A percentile compares a stretch with the other conserved stretches of the same genome.
phyloP scores from a whole-genome alignment of 2,329 filamentous ascomycete species.

The Cladosporium cucumerinum region DNA sequence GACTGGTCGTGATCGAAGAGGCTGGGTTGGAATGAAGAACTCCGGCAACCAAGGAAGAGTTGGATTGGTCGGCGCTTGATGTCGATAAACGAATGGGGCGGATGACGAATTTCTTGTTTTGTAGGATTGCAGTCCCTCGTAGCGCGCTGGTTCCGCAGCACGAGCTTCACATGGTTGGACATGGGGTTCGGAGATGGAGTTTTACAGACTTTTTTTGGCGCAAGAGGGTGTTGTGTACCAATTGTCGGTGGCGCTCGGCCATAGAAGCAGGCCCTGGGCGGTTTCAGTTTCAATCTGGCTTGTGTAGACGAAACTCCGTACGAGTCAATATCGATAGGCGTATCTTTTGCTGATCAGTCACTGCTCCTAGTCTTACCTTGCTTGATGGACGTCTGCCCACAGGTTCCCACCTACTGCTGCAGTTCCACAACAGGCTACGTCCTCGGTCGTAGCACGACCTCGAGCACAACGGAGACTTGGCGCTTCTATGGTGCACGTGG shows the following conservation, averaged over 20 bases:
- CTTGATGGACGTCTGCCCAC: too few relatives aligned
- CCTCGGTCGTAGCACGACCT: too few relatives aligned
- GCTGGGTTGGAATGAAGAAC: conserved; percentile 72
- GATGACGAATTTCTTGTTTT: neutral
- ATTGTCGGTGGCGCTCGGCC: neutral
- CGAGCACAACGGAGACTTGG: too few relatives aligned
- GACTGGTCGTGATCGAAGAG: conserved; percentile 82
- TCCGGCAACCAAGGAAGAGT: conserved; percentile 26
- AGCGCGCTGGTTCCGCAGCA: neutral
- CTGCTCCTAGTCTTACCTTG: neutral
- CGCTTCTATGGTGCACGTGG: too few relatives aligned
- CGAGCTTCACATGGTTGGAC: neutral
- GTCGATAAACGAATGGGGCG: neutral
- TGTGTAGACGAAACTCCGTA: neutral
- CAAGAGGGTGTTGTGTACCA: neutral
- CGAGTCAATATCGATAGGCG: neutral
- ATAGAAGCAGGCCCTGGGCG: neutral
- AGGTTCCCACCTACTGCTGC: too few relatives aligned
- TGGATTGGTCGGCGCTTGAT: conserved; percentile 30
- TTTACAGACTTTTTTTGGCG: neutral
- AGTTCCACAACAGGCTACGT: too few relatives aligned
- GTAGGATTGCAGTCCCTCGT: neutral
- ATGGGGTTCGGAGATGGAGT: neutral
- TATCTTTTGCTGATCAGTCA: neutral
- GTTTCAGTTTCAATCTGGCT: neutral